Evolutionary conservation across 169 alveolate genomes (phyloP), one percentile per base, ranked within the genome.

Genomic region (Eimeria mitis): DNA sequence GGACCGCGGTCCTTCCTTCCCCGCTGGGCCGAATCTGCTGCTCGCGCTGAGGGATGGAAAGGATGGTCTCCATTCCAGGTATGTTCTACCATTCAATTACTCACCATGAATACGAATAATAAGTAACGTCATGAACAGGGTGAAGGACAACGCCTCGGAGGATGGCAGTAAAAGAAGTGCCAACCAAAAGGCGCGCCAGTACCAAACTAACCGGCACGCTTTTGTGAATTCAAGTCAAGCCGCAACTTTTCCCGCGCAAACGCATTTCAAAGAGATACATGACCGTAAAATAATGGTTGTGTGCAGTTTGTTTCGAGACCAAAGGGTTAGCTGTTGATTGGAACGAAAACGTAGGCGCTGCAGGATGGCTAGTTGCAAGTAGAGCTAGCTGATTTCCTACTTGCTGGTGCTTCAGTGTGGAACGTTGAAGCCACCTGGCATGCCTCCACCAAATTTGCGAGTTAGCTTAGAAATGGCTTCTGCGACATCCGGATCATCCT

Each of bases 401-500:
- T 59, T 84, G 42, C 54, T 81, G 37, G 34, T 59, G 44, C 56
- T 21, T 40, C 61, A 56, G 21, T 84, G 91, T 40, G 91, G 91
- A 84, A 61, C 49, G 78, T 59, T 37, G 23, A 81, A 81, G 42
- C 85, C 91, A 21, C 92, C 96, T 19, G 96, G 83, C 73, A 92
- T 68, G n/a, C 96, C 96, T 61, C 96, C 96, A 28, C 96, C 96
- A 37, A 92, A 92, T 42, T 92, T 92, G n/a, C 88, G 89, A 8
- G 88, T 92, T 54, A 92, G 92, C 76, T 68, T 92, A 25, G 92
- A 87, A 84, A 97, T 88, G 25, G 96, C 96, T 81, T 94, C 91
- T 89, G 95, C 95, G 61, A 96, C 95, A 73, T 97, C 96, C 44
- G 98, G 98, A 84, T 97, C 97, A 81, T 79, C 95, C 49, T 96